These are phyloP conservation scores for Cercospora sp. DNA, from an alignment of 2,329 filamentous ascomycete genomes.

Conservation along the genomic window DNA sequence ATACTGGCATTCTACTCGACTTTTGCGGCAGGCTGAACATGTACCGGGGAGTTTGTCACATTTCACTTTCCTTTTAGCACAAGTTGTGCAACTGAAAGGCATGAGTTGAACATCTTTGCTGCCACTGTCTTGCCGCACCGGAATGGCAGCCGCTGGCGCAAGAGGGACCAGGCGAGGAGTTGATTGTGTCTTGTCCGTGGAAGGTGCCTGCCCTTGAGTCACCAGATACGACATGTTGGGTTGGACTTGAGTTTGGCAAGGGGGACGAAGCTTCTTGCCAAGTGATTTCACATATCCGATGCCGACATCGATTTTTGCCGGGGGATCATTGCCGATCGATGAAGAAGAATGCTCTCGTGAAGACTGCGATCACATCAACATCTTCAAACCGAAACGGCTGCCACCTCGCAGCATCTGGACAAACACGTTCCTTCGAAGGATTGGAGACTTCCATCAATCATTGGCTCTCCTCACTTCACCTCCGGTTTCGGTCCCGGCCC, in stretches of 20 bases:
- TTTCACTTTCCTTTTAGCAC: slow-evolving; percentile 44
- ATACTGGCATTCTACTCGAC: slow-evolving; percentile 45
- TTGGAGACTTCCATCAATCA: neutral
- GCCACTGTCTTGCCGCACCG: slow-evolving; percentile 12
- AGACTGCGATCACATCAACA: neutral
- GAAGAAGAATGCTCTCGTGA: neutral
- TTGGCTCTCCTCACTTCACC: neutral
- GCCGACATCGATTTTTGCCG: neutral
- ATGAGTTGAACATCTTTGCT: slow-evolving; percentile 26
- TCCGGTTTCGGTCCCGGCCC: neutral
- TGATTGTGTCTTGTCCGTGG: neutral
- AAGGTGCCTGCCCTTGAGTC: slow-evolving; percentile 6
- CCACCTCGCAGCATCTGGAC: neutral
- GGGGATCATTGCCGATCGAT: neutral
- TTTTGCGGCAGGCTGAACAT: slow-evolving; percentile 41
- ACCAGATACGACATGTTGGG: slow-evolving; percentile 1
- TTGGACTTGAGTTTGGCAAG: slow-evolving; percentile 4
- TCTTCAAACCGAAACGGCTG: neutral
- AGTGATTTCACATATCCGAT: neutral
- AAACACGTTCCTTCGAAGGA: slow-evolving; percentile 8
- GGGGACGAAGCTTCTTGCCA: slow-evolving; percentile 12
- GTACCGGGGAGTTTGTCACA: slow-evolving; percentile 33
- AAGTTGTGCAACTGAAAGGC: slow-evolving; percentile 38
- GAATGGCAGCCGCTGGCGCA: slow-evolving; percentile 22
- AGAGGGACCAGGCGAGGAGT: slow-evolving; percentile 22